Percentiles rank a stretch among this genome's conserved stretches.
Evolutionary conservation across 2,329 filamentous ascomycete species (phyloP).

Genomic region (Aspergillus felis): DNA sequence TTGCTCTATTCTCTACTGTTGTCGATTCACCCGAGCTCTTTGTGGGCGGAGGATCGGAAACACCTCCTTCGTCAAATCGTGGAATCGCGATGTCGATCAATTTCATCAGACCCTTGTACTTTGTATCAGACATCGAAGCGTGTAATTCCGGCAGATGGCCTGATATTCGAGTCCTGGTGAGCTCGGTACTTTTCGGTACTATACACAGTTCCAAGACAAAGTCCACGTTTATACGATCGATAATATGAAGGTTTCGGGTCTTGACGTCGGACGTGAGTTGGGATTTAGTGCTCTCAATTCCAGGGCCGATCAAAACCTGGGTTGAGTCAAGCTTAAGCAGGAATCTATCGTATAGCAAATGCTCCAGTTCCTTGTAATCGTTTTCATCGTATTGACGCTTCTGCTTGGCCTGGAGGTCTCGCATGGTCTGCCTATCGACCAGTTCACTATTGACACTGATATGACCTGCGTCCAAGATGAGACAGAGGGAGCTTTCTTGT

Average conservation of each 20-base stretch:
- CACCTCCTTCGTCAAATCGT: slow-evolving; percentile 60
- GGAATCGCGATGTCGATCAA: slow-evolving; percentile 94
- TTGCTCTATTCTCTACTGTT: slow-evolving; percentile 41
- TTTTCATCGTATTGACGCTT: slow-evolving; percentile 81
- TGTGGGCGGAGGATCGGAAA: slow-evolving; percentile 23
- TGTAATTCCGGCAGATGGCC: slow-evolving; percentile 90
- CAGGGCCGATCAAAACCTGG: slow-evolving; percentile 90
- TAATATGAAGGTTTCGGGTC: slow-evolving; percentile 74
- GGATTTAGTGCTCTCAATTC: slow-evolving; percentile 81
- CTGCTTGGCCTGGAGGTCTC: slow-evolving; percentile 87
- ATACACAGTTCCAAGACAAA: slow-evolving; percentile 97
- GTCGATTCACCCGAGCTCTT: slow-evolving; percentile 33
- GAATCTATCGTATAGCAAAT: slow-evolving; percentile 97
- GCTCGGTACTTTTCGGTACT: slow-evolving; percentile 87
- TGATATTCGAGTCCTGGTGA: slow-evolving; percentile 87
- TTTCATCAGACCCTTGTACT: slow-evolving; percentile 96
- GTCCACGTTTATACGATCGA: slow-evolving; percentile 96
- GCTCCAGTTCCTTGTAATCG: slow-evolving; percentile 82
- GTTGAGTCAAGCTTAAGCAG: slow-evolving; percentile 89
- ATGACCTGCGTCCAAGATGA: slow-evolving; percentile 95
- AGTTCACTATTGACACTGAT: slow-evolving; percentile 91
- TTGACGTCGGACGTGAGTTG: slow-evolving; percentile 69
- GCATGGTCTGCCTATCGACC: slow-evolving; percentile 84
- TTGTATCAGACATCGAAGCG: slow-evolving; percentile 85
- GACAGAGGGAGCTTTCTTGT: slow-evolving; percentile 71